phyloP scores from a whole-genome alignment of 2,329 filamentous ascomycete species.

The Bipolaris oryzae region DNA sequence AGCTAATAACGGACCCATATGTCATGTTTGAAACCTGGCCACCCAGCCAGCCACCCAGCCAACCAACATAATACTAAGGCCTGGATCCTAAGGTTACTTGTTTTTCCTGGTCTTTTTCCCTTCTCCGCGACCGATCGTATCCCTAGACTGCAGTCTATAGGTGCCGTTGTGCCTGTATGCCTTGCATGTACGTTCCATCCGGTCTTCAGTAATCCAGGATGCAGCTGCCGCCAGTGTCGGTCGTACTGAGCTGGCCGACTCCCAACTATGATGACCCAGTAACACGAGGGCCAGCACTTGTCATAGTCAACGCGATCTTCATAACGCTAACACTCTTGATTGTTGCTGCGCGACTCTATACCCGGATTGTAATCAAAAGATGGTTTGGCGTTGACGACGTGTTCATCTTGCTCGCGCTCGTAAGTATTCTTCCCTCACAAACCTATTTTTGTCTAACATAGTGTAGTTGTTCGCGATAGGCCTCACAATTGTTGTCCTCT shows the following conservation, averaged over 20 bases:
- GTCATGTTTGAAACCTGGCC: constrained; percentile 3
- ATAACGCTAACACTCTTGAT: constrained; percentile 45
- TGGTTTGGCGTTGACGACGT: constrained; percentile 53
- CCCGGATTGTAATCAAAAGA: constrained; percentile 49
- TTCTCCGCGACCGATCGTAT: background rate
- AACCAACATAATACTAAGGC: constrained; percentile 7
- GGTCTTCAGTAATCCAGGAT: constrained; percentile 25
- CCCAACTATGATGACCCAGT: constrained; percentile 51
- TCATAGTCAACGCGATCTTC: constrained; percentile 50
- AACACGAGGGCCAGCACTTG: constrained; percentile 48
- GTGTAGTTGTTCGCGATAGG: constrained; percentile 47
- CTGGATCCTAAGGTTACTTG: background rate
- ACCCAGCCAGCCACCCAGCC: background rate
- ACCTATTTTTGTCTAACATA: constrained; percentile 7
- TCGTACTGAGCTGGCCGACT: constrained; percentile 46
- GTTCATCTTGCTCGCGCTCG: constrained; percentile 50
- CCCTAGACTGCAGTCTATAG: background rate
- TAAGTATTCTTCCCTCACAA: constrained; percentile 19
- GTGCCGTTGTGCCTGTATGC: constrained; percentile 10
- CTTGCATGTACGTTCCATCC: constrained; percentile 6
- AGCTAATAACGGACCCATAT: constrained; percentile 4
- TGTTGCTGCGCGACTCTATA: constrained; percentile 50
- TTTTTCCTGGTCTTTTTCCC: constrained; percentile 2
- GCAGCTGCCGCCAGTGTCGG: constrained; percentile 37
- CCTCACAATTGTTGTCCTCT: constrained; percentile 47